These are phyloP conservation scores for Ascochyta clinopodiicola DNA, from an alignment of 2,329 filamentous ascomycete genomes.

Conservation along the genomic window DNA sequence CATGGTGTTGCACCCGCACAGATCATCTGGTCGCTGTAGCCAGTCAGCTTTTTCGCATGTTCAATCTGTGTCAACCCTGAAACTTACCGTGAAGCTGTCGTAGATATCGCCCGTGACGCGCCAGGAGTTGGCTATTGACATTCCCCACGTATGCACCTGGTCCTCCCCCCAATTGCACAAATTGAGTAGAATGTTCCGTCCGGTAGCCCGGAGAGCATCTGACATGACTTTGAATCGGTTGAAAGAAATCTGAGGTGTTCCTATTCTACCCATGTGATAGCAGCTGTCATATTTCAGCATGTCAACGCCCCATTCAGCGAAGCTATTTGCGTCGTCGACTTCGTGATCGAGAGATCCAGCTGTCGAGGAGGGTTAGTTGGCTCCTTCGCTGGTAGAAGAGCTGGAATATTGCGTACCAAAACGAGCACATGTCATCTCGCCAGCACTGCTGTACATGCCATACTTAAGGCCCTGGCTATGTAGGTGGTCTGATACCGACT, in stretches of 20 bases:
- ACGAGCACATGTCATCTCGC: conserved; percentile 60
- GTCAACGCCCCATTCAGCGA: conserved; percentile 44
- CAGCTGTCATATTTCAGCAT: conserved; percentile 49
- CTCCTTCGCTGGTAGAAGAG: background rate
- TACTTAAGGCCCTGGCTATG: conserved; percentile 61
- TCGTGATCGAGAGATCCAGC: conserved; percentile 37
- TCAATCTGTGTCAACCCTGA: background rate
- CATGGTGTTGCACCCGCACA: conserved; percentile 36
- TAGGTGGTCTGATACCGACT: conserved; percentile 54
- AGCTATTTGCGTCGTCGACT: conserved; percentile 34
- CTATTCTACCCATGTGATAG: conserved; percentile 39
- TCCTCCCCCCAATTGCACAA: conserved; percentile 48
- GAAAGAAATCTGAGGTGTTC: conserved; percentile 34
- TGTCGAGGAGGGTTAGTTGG: background rate
- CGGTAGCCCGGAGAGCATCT: conserved; percentile 31
- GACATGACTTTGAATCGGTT: conserved; percentile 38
- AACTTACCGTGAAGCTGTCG: conserved; percentile 32
- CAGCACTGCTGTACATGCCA: conserved; percentile 68
- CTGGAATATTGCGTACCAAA: conserved; percentile 50
- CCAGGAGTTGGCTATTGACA: conserved; percentile 45
- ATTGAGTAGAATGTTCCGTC: conserved; percentile 34
- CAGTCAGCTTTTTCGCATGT: background rate
- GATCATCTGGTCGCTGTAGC: conserved; percentile 31
- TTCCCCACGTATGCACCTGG: conserved; percentile 45
- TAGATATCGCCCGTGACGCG: conserved; percentile 42